These are phyloP conservation scores for Plasmodium gonderi DNA, from an alignment of 169 alveolate species.

Conservation along the genomic window DNA sequence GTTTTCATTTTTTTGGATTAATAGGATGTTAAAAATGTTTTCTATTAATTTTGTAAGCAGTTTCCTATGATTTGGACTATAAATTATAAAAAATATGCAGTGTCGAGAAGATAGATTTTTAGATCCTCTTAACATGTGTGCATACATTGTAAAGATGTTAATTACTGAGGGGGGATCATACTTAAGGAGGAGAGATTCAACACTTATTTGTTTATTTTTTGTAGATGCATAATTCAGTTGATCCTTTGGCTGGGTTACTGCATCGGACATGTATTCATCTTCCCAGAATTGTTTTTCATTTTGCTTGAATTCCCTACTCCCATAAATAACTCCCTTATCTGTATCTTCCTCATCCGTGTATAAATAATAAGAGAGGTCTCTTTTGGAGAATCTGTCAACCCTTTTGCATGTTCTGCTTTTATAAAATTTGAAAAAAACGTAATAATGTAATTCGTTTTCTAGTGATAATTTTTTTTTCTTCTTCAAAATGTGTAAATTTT, in stretches of 20 bases:
- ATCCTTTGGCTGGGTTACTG: neutral
- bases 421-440: neutral
- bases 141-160: neutral
- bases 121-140: neutral
- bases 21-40: neutral
- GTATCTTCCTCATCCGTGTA: neutral
- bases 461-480: constrained; percentile 2
- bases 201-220: neutral
- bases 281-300: neutral
- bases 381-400: neutral
- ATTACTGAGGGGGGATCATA: neutral
- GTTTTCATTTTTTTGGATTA: neutral
- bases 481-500: constrained; percentile 1
- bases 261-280: neutral
- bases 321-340: too few relatives aligned
- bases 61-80: neutral
- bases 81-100: neutral
- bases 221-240: neutral
- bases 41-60: neutral
- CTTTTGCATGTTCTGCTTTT: constrained; percentile 3
- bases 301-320: neutral
- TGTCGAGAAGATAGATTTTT: neutral
- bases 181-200: neutral
- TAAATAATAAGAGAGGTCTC: neutral
- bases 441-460: neutral